These are phyloP conservation scores for Trifolium dubium DNA, from an alignment of 306 rosid genomes.

Conservation along the genomic window DNA sequence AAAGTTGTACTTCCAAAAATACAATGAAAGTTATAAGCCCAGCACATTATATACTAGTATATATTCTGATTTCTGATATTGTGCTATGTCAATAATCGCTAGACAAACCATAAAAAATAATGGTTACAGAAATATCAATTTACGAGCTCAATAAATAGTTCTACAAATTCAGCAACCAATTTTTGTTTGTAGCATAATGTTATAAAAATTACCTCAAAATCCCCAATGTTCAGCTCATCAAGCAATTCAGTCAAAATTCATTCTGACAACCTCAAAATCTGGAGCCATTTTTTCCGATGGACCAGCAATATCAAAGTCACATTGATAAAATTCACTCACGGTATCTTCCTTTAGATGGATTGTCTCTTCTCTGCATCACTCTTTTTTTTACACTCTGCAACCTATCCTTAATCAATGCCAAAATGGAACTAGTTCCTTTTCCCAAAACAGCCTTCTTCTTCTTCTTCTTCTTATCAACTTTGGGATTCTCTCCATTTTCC, in stretches of 20 bases:
- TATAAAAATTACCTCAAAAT: slow-evolving; percentile 71
- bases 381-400: slow-evolving; percentile 48
- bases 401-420: slow-evolving; percentile 74
- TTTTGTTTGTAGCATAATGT: slow-evolving; percentile 19
- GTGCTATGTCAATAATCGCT: not conserved
- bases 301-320: slow-evolving; percentile 97
- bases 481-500: slow-evolving; percentile 52
- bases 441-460: slow-evolving; percentile 79
- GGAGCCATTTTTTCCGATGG: slow-evolving; percentile 84
- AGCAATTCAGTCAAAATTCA: slow-evolving; percentile 89
- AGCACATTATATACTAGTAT: slow-evolving; percentile 23
- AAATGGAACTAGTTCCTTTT: slow-evolving; percentile 68
- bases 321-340: slow-evolving; percentile 98
- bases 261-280: slow-evolving; percentile 86
- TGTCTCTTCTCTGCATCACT: slow-evolving; percentile 72
- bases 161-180: slow-evolving; percentile 20
- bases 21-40: slow-evolving; percentile 3
- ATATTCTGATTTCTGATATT: slow-evolving; percentile 3
- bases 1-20: not conserved
- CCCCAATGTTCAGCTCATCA: slow-evolving; percentile 84
- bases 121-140: not conserved
- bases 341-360: slow-evolving; percentile 95
- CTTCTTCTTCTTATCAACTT: slow-evolving; percentile 73
- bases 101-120: slow-evolving; percentile 1
- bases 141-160: slow-evolving; percentile 2